Conservation (phyloP, 1,139 yeast species). For the Saccharomycopsis hybrid region DNA sequence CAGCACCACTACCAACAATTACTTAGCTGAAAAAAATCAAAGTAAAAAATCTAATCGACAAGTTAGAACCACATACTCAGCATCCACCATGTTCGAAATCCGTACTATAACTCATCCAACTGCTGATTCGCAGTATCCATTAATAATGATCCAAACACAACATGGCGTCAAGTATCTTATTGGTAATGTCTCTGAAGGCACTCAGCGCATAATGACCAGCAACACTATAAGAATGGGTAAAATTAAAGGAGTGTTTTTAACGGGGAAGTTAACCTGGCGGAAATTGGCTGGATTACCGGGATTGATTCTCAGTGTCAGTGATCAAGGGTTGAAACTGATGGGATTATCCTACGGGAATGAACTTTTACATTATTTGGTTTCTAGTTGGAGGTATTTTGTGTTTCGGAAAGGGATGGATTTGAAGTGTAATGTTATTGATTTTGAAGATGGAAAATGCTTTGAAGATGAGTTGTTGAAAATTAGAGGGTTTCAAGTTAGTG, state of each 20-base stretch:
- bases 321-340: slow-evolving; percentile 56
- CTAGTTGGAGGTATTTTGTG: slow-evolving; percentile 88
- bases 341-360: slow-evolving; percentile 40
- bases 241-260: slow-evolving; percentile 58
- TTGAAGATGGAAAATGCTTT: slow-evolving; percentile 34
- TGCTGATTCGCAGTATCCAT: slow-evolving; percentile 53
- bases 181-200: slow-evolving; percentile 82
- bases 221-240: slow-evolving; percentile 43
- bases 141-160: slow-evolving; percentile 44
- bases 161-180: slow-evolving; percentile 59
- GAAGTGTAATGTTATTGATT: slow-evolving; percentile 35
- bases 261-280: slow-evolving; percentile 72
- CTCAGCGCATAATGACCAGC: slow-evolving; percentile 65
- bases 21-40: too few species aligned
- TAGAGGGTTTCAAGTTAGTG: slow-evolving; percentile 10
- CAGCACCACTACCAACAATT: too few species aligned
- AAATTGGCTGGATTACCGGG: slow-evolving; percentile 90
- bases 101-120: slow-evolving; percentile 37
- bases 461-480: slow-evolving; percentile 50
- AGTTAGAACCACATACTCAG: too few species aligned
- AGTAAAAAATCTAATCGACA: too few species aligned
- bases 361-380: slow-evolving; percentile 46
- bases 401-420: slow-evolving; percentile 70
- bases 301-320: slow-evolving; percentile 74
- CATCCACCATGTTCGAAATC: slow-evolving; percentile 12